Percentiles rank a stretch among this genome's conserved stretches.
These are phyloP conservation scores for Tricharina praecox DNA, from an alignment of 495 filamentous ascomycete species.

Conservation along the genomic window DNA sequence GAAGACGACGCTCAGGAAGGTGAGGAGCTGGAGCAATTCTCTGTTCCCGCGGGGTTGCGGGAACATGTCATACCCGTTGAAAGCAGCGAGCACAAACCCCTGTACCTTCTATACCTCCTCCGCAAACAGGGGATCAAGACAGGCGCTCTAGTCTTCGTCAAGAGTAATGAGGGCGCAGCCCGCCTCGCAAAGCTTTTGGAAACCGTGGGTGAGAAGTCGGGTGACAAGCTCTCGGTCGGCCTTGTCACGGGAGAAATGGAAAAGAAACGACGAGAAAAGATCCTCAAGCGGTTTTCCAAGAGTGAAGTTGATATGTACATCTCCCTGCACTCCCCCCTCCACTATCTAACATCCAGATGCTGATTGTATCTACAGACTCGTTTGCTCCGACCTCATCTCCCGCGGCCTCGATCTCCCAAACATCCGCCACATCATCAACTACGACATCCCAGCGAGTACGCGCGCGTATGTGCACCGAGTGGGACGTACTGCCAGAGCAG, in stretches of 20 bases:
- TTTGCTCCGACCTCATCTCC: conserved; percentile 81
- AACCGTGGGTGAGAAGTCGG: conserved; percentile 3
- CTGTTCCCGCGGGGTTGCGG: conserved; percentile 29
- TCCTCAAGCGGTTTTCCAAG: conserved; percentile 15
- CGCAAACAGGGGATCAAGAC: conserved; percentile 20
- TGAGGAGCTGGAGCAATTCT: conserved; percentile 5
- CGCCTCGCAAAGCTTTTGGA: conserved; percentile 63
- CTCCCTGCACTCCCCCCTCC: neutral
- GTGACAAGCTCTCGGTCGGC: conserved; percentile 2
- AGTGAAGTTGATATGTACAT: conserved; percentile 20
- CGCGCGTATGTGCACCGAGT: conserved; percentile 87
- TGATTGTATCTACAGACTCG: conserved; percentile 41
- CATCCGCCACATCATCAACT: conserved; percentile 78
- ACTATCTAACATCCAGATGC: conserved; percentile 10
- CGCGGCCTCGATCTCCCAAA: conserved; percentile 76
- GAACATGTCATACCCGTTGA: conserved; percentile 61
- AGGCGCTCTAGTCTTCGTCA: conserved; percentile 67
- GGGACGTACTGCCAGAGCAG: conserved; percentile 76
- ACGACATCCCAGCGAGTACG: conserved; percentile 78
- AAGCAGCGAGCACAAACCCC: conserved; percentile 62
- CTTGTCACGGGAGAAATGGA: conserved; percentile 24
- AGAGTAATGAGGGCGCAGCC: conserved; percentile 65
- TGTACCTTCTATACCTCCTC: conserved; percentile 56
- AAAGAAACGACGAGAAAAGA: conserved; percentile 21
- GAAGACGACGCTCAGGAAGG: too few relatives aligned